These are phyloP conservation scores for Verticillium albo-atrum DNA, from an alignment of 2,329 filamentous ascomycete species.

Conservation along the genomic window DNA sequence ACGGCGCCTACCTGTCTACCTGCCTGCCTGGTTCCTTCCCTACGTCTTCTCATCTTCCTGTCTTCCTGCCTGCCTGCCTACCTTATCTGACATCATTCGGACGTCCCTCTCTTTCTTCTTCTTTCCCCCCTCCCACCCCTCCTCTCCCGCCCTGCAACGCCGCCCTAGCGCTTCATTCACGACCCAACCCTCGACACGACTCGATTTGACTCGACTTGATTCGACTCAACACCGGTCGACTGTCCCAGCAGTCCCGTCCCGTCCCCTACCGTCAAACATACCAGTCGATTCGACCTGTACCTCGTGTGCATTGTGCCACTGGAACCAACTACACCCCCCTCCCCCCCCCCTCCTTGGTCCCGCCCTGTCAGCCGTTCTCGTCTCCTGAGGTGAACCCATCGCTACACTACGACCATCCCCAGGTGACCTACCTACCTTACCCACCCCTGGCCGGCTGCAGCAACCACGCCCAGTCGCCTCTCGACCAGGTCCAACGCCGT, in stretches of 20 bases:
- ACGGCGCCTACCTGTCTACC: neutral
- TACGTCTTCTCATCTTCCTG: neutral
- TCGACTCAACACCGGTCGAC: neutral
- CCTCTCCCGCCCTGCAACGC: neutral
- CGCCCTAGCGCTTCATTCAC: neutral
- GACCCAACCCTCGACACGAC: neutral
- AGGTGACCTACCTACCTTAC: neutral
- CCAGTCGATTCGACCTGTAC: neutral
- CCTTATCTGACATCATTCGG: neutral
- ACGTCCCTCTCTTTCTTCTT: neutral
- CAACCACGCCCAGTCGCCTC: neutral
- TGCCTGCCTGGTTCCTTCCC: neutral
- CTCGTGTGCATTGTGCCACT: neutral
- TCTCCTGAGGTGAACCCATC: neutral
- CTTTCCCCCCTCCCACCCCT: neutral
- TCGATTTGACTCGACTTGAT: neutral
- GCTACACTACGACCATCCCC: neutral
- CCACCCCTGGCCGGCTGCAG: slow-evolving; percentile 1
- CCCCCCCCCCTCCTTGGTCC: neutral
- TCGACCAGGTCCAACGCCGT: slow-evolving; percentile 1
- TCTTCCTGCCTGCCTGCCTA: neutral
- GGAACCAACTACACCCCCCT: neutral
- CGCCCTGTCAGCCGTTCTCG: neutral
- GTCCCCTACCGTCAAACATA: too few species aligned
- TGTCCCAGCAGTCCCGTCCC: too few species aligned